Evolutionary conservation across 2,329 filamentous ascomycete species (phyloP).

Genomic region (Trichoderma cornu-damae): DNA sequence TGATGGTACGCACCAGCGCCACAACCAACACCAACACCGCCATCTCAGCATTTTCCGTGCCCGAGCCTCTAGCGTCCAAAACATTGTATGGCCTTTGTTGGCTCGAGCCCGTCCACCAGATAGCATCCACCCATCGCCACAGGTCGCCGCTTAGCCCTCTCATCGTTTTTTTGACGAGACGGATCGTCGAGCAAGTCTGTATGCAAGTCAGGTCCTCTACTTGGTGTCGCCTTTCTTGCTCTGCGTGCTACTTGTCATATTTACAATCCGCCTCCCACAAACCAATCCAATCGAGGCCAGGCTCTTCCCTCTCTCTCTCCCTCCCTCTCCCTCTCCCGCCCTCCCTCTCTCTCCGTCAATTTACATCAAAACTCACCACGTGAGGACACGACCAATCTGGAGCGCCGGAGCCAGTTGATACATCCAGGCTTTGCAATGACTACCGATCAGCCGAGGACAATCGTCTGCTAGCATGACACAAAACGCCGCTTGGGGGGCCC

Average conservation of each 20-base stretch:
- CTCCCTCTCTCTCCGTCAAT: neutral
- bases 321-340: too few relatives aligned
- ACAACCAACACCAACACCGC: neutral
- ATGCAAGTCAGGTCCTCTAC: conserved; percentile 9
- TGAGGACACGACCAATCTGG: neutral
- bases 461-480: neutral
- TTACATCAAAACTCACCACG: neutral
- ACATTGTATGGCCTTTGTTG: neutral
- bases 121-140: conserved; percentile 4
- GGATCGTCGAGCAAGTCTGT: neutral
- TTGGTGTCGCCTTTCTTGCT: conserved; percentile 2
- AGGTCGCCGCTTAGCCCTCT: conserved; percentile 1
- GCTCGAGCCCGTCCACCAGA: conserved; percentile 2
- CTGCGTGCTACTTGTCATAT: conserved; percentile 16
- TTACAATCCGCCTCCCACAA: neutral
- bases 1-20: neutral
- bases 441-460: neutral
- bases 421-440: neutral
- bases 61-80: neutral
- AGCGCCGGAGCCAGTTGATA: neutral
- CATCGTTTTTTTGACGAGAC: neutral
- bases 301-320: too few relatives aligned
- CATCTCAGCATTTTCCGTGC: neutral
- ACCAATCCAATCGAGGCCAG: neutral
- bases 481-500: neutral